Conservation (phyloP, 1,284 basidiomycete species). For the Taiwanofungus camphoratus region DNA sequence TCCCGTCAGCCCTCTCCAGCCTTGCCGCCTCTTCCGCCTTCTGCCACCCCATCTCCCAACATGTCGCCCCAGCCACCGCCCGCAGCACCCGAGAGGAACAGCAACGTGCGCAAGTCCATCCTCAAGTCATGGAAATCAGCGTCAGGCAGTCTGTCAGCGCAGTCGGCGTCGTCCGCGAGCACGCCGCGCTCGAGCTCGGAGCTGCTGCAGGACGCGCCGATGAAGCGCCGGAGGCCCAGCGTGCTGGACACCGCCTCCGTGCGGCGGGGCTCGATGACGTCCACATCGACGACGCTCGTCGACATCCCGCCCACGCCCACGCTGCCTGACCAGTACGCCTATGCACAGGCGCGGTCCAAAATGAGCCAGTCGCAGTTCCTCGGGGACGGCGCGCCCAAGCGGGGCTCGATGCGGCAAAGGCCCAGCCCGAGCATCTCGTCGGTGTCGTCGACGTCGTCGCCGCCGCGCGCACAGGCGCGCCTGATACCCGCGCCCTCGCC, state of each 20-base stretch:
- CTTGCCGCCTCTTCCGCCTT: constrained; percentile 21
- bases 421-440: constrained; percentile 27
- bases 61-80: constrained; percentile 16
- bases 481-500: constrained; percentile 21
- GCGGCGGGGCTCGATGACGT: constrained; percentile 23
- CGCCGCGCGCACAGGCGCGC: constrained; percentile 23
- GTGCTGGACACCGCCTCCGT: constrained; percentile 29
- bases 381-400: constrained; percentile 15
- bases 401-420: constrained; percentile 22
- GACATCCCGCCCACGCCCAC: constrained; percentile 39
- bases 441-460: constrained; percentile 20
- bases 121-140: constrained; percentile 55
- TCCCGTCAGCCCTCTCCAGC: constrained; percentile 17
- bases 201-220: constrained; percentile 15
- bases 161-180: constrained; percentile 20
- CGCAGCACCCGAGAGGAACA: constrained; percentile 17
- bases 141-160: constrained; percentile 25
- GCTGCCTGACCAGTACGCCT: constrained; percentile 33
- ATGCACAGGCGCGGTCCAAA: constrained; percentile 25
- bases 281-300: constrained; percentile 18
- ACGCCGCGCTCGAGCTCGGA: constrained; percentile 26
- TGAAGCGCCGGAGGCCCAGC: constrained; percentile 33
- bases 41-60: constrained; percentile 17
- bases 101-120: constrained; percentile 57
- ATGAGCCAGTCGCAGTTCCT: constrained; percentile 29